Evolutionary conservation across 805 yeast genomes (phyloP), one percentile per base, ranked within the genome.

Genomic region (Cephaloascus fragrans): DNA sequence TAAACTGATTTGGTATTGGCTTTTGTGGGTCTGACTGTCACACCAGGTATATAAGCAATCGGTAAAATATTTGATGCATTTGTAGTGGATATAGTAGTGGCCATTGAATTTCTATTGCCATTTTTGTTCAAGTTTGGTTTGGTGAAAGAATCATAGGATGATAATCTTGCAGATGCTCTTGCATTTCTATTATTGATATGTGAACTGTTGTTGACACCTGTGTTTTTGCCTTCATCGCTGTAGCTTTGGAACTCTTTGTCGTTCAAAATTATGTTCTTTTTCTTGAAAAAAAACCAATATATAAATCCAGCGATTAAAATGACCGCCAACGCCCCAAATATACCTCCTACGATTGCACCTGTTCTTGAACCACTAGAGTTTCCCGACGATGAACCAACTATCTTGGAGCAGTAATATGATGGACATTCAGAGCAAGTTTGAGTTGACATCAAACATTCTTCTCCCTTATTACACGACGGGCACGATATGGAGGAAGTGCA

Each of bases 11-110:
- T 47, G 47, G 67, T 49, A 59, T 64, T 62, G 47, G 65, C 62
- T 39, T 61, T 61, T 6, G 68, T 64, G 36, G 74, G 69, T 19
- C 81, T 65, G 18, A 77, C 75, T 3, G 88, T 84, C 35, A 88
- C 96, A 29, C 97, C 97, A 0, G 97, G 97, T 43, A 89, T 85
- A 54, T 88, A 89, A 2, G 95, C 95, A 41, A 90, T 82, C 16
- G 96, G 96, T 44, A 89, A 72, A 46, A 89, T 79, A 57, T 89
- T 88, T 12, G 95, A 83, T 3, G 94, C 94, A 49, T 82, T 77
- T 9, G 93, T 80, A 36, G 80, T 67, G 31, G 69, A 62, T 12
- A 80, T 74, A 4, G 88, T 74, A 23, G 83, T 73, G 6, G 89
- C 83, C 49, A 61, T 60, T 12, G 69, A 63, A 43, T 60, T 53